Conservation (phyloP, 164 flowering plant genomes). For the Tetrastigma voinierianum region DNA sequence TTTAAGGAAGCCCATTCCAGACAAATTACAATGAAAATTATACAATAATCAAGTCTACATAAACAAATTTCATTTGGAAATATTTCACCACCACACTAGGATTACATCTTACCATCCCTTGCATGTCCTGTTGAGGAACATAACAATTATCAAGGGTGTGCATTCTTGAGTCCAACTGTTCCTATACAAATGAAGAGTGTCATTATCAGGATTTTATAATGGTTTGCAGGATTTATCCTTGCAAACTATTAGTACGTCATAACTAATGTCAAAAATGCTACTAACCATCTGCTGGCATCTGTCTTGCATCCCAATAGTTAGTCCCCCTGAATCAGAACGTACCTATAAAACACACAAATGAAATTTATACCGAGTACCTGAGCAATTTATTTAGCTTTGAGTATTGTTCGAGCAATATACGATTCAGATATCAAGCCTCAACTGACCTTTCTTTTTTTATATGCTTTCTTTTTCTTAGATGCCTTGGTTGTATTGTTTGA, state of each 20-base stretch:
- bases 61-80: neutral
- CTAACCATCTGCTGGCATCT: slow-evolving; percentile 23
- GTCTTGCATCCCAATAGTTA: slow-evolving; percentile 13
- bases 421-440: neutral
- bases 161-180: slow-evolving; percentile 14
- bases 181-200: slow-evolving; percentile 9
- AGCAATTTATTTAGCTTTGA: neutral
- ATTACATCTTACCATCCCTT: slow-evolving; percentile 9
- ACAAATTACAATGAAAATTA: neutral
- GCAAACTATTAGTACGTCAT: neutral
- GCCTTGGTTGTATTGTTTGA: slow-evolving; percentile 10
- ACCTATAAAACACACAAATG: slow-evolving; percentile 10
- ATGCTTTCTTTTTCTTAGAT: slow-evolving; percentile 20
- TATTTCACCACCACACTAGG: neutral
- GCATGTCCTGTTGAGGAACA: slow-evolving; percentile 20
- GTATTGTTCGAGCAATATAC: neutral
- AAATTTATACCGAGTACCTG: neutral
- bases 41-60: neutral
- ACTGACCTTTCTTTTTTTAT: slow-evolving; percentile 30
- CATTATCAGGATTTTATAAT: neutral
- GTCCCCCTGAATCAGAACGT: slow-evolving; percentile 3
- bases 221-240: neutral
- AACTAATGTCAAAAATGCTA: neutral
- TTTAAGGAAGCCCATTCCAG: neutral
- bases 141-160: slow-evolving; percentile 16